Evolutionary conservation across 345 rosid species (phyloP).

Genomic region (Hypericum perforatum): DNA sequence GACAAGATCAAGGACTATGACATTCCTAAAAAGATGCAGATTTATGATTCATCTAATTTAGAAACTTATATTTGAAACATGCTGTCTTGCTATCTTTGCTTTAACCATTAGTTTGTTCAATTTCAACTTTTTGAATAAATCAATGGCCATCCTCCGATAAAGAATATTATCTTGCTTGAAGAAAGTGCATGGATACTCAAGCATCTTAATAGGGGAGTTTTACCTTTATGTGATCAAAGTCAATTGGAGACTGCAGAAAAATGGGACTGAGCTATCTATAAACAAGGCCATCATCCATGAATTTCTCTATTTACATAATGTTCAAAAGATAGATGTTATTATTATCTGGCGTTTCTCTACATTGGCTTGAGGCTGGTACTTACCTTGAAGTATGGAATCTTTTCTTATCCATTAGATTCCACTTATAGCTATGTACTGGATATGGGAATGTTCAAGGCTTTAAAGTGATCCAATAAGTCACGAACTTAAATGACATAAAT

Average conservation of each 20-base stretch:
- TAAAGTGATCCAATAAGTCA: neutral
- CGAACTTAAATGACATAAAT: neutral
- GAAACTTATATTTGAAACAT: conserved; percentile 11
- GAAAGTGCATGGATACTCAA: conserved; percentile 10
- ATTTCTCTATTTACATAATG: conserved; percentile 5
- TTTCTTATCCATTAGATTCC: conserved; percentile 6
- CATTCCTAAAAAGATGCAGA: conserved; percentile 13
- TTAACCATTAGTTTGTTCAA: conserved; percentile 1
- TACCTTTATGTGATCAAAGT: conserved; percentile 12
- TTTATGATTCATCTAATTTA: neutral
- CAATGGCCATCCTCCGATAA: conserved; percentile 54
- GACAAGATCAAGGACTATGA: conserved; percentile 1
- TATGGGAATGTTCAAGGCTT: conserved; percentile 5
- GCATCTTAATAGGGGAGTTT: neutral
- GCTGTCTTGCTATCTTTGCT: conserved; percentile 7
- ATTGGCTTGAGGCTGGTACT: neutral
- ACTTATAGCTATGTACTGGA: conserved; percentile 13
- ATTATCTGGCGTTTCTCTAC: neutral
- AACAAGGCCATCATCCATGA: conserved; percentile 7
- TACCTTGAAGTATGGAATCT: neutral
- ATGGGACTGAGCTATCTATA: neutral
- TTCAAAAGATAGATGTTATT: conserved; percentile 10
- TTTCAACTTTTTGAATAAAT: conserved; percentile 68
- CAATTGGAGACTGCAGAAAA: conserved; percentile 8
- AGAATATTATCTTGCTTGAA: conserved; percentile 37